Base-by-base conservation (phyloP, 768 basidiomycete species). In the Pulveroboletus sp. region DNA sequence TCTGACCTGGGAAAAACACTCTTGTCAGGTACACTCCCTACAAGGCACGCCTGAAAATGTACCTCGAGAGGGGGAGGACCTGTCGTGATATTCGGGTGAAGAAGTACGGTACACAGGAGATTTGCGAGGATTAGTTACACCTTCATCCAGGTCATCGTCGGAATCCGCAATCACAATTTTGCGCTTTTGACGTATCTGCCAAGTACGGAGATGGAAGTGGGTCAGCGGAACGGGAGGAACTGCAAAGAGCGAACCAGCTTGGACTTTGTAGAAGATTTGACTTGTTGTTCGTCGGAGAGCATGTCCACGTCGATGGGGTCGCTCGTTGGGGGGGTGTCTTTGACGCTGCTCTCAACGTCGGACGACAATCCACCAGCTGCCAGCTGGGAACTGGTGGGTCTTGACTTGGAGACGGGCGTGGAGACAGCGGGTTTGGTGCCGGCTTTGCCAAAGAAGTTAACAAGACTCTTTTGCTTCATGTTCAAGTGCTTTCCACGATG, bases 241-340 rank as follows among this genome's bases (percentile, higher is more conserved):
- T 22, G 35, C 35, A 32, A 42, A 8, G 26, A 45, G 57, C 71
- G 48, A 51, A 77, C 77, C 45, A 54, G 67, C 63, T 40, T 63
- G 61, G 47, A 49, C 54, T 57, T 53, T 40, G 61, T 57, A 17
- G 64, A 61, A 22, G 72, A 68, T 19, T 76, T 76, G 35, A 76
- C 78, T 12, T 74, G 11, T 16, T 51, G 78, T 2, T 66, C 56
- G 27, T 75, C 77, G 8, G 74, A 75, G 42, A 82, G 54, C 81
- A 88, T 83, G 61, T 89, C 87, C 10, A 90, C 76, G 55, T 91
- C 87, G 49, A 89, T 78, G 24, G 79, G 74, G 49, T 90, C 86
- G 55, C 87, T 90, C 3, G 86, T 86, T 0, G 87, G 87, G 23
- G 89, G 88, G 2, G 86, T 87, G 14, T 78, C 76, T 24, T 69